These are phyloP conservation scores for Talaromyces piceae DNA, from an alignment of 2,329 filamentous ascomycete species.

Conservation along the genomic window DNA sequence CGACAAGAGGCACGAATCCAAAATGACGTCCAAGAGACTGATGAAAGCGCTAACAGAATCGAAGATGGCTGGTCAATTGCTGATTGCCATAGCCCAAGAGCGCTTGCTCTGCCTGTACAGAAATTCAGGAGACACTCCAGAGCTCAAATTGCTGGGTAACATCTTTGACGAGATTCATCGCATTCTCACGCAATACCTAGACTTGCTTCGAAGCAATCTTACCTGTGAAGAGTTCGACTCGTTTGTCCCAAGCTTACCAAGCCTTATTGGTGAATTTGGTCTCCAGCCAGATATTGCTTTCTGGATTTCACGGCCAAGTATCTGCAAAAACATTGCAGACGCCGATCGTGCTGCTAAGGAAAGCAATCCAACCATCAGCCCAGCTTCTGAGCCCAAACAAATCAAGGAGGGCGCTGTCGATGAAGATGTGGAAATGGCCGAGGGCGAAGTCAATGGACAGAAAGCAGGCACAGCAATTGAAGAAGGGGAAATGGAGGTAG, in stretches of 20 bases:
- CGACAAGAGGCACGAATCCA: constrained; percentile 72
- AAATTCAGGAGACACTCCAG: constrained; percentile 57
- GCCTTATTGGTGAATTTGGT: constrained; percentile 69
- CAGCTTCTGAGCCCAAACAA: constrained; percentile 10
- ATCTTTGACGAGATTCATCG: constrained; percentile 86
- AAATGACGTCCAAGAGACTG: constrained; percentile 68
- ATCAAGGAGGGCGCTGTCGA: constrained; percentile 20
- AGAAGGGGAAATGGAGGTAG: constrained; percentile 30
- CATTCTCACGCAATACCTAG: constrained; percentile 78
- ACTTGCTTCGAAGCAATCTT: constrained; percentile 76
- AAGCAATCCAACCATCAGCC: not conserved
- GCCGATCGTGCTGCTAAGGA: constrained; percentile 21
- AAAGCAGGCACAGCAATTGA: constrained; percentile 9
- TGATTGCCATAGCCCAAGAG: constrained; percentile 88
- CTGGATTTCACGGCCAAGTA: constrained; percentile 67
- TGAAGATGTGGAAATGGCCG: constrained; percentile 28
- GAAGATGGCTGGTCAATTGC: constrained; percentile 68
- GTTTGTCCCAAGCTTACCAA: constrained; percentile 65
- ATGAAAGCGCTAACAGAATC: constrained; percentile 72
- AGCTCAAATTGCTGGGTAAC: constrained; percentile 82
- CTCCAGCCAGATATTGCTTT: constrained; percentile 77
- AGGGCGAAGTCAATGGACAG: constrained; percentile 14
- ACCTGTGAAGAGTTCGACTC: constrained; percentile 67
- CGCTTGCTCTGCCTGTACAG: constrained; percentile 78
- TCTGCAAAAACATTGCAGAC: constrained; percentile 56